Evolutionary conservation across 2,329 filamentous ascomycete genomes (phyloP), one percentile per base, ranked within the genome.

Genomic region (Alternaria ventricosa): DNA sequence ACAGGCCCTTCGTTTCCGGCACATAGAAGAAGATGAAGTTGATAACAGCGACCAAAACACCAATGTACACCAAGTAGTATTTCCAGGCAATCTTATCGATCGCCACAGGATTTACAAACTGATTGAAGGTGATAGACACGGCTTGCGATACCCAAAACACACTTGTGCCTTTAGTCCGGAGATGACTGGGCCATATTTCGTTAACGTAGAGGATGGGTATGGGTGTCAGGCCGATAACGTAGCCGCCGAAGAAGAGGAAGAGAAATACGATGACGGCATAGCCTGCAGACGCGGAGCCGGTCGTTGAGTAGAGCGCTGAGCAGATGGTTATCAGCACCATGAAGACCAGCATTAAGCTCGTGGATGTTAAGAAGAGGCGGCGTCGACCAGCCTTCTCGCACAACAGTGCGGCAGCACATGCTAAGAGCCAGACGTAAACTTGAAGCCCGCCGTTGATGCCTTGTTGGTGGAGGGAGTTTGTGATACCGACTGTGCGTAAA

Each of bases 331-430:
- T 79, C 55, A 83, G 67, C 23, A 81, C 75, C 68, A 83, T 85
- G 2, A 77, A 76, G 25, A 78, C 63, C 5, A 84, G 64, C 84
- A 86, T 85, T 10, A 82, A 81, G 12, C 66, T 65, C 5, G 78
- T 79, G 5, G 81, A 81, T 6, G 77, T 68, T 8, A 85, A 67
- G 73, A 82, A 85, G 3, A 85, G 75, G 41, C 75, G 76, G 5
- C 83, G 78, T 3, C 84, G 80, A 10, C 83, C 82, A 12, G 78
- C 68, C 46, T 75, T 75, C 13, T 84, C 81, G n/a, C 81, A 78
- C 8, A 80, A 72, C 18, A 83, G 76, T 50, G 81, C 81, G 23
- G 79, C 80, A 2, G 64, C 62, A 25, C 77, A 67, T 15, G 82
- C 77, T 15, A 81, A 60, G 23, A 70, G 11, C 18, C 81, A 71